Base-by-base conservation (phyloP, 2,329 filamentous ascomycete genomes). In the Diplodia scrobiculata region DNA sequence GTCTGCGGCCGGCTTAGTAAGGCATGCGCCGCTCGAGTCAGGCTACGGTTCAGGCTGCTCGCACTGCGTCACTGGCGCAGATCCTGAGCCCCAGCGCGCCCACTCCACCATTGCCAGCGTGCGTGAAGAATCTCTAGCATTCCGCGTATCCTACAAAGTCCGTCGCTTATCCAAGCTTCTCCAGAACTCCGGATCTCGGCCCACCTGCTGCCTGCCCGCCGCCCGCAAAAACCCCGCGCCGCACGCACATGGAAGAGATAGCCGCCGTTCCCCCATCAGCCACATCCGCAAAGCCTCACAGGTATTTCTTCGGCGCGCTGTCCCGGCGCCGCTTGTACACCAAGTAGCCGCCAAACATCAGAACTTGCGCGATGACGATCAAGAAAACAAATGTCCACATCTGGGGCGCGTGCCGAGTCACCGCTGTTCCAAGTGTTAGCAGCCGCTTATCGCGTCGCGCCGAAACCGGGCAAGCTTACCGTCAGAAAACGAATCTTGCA, bases 221-320 rank as follows among this genome's bases (percentile, higher is more conserved):
- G 29, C 29, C 9, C 11, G 21, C 13, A 10, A 51, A 25, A 50
- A 25, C 58, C 21, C 45, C 58, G 58, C 11, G 45, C 11, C 45
- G 27, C 58, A 62, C 36, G 27, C 58, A 60, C 21, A 25, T 4
- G 25, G 25, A 29, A 58, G 19, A 25, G 55, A 59, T 19, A 47
- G 55, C 25, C 36, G 55, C 25, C 58, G 58, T n/a, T 25, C 17
- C 13, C 38, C 34, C 54, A 38, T 58, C 19, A 45, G 54, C 53
- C 54, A 47, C 36, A 27, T 41, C 54, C 21, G 19, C 6, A 36
- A 19, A 45, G 54, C 54, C 58, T 59, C 29, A 97, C 75, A 97
- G 80, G 78, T 92, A 97, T 81, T 97, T 97, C 84, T 97, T 97
- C n/a, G 91, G 91, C 77, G 87, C 86, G 69, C 83, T 87, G 47